phyloP scores from a whole-genome alignment of 441 rosid genomes.

The Syzygium malaccense region DNA sequence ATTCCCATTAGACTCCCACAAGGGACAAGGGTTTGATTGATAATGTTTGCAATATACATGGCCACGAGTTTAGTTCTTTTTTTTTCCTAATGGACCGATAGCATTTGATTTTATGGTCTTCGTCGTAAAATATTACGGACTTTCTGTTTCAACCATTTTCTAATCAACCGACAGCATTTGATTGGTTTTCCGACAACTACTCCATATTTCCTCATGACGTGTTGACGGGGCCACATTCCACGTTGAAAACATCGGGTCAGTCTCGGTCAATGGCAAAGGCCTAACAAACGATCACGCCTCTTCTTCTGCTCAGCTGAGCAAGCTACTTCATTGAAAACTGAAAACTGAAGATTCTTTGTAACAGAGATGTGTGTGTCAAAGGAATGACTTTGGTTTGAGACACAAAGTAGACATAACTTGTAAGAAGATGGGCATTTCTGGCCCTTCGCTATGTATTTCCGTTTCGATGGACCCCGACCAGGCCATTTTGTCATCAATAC shows the following conservation, averaged over 20 bases:
- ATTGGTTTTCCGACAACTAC: background rate
- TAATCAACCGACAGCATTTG: background rate
- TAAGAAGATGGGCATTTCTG: background rate
- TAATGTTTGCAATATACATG: background rate
- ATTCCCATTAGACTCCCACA: background rate
- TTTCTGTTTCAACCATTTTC: background rate
- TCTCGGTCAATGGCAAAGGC: fast-evolving
- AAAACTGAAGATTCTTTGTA: background rate
- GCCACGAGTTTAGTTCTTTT: background rate
- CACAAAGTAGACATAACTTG: background rate
- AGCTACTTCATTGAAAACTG: background rate
- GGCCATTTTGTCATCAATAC: background rate
- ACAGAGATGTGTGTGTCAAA: fast-evolving
- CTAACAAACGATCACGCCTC: background rate
- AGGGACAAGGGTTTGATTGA: background rate
- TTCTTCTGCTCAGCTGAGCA: background rate
- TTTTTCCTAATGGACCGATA: background rate
- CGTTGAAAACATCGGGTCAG: background rate
- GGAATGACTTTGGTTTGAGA: background rate
- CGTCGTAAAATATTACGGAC: background rate
- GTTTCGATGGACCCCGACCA: no score
- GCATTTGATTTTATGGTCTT: background rate
- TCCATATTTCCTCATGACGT: background rate
- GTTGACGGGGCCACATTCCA: background rate
- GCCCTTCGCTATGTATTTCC: fast-evolving